Percentiles rank a stretch among this genome's conserved stretches.
Evolutionary conservation across 2,329 filamentous ascomycete species (phyloP).

Genomic region (Colletotrichum trifolii): DNA sequence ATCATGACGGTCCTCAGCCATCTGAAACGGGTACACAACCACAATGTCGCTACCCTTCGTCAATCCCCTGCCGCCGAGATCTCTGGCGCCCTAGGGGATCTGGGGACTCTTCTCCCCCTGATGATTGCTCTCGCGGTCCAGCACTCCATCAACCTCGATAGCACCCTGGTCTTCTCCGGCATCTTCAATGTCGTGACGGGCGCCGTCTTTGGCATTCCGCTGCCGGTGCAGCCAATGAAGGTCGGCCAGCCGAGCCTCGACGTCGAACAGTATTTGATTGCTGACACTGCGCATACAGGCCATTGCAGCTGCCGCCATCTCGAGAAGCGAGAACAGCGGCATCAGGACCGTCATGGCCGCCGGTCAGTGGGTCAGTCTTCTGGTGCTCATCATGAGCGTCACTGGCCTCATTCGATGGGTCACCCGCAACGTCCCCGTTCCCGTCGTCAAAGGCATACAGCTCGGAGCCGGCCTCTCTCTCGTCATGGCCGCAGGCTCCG

Average conservation of each 20-base stretch:
- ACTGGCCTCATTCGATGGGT: constrained; percentile 84
- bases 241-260: constrained; percentile 44
- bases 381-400: constrained; percentile 80
- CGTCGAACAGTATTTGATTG: neutral
- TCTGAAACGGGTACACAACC: constrained; percentile 48
- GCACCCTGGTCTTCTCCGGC: constrained; percentile 89
- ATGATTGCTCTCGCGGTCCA: constrained; percentile 87
- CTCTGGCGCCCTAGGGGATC: constrained; percentile 86
- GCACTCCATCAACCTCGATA: constrained; percentile 81
- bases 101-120: constrained; percentile 89
- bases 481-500: constrained; percentile 78
- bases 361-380: constrained; percentile 75
- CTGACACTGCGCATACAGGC: constrained; percentile 59
- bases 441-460: constrained; percentile 94
- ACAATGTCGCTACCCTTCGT: constrained; percentile 62
- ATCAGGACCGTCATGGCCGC: constrained; percentile 80
- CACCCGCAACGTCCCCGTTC: constrained; percentile 80
- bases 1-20: constrained; percentile 33
- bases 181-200: constrained; percentile 88
- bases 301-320: constrained; percentile 90
- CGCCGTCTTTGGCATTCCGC: constrained; percentile 83
- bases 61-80: constrained; percentile 73
- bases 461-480: constrained; percentile 89
- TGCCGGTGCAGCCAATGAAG: constrained; percentile 92
- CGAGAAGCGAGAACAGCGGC: constrained; percentile 64